phyloP scores from a whole-genome alignment of 2,329 filamentous ascomycete genomes.

The Parastagonospora nodorum region DNA sequence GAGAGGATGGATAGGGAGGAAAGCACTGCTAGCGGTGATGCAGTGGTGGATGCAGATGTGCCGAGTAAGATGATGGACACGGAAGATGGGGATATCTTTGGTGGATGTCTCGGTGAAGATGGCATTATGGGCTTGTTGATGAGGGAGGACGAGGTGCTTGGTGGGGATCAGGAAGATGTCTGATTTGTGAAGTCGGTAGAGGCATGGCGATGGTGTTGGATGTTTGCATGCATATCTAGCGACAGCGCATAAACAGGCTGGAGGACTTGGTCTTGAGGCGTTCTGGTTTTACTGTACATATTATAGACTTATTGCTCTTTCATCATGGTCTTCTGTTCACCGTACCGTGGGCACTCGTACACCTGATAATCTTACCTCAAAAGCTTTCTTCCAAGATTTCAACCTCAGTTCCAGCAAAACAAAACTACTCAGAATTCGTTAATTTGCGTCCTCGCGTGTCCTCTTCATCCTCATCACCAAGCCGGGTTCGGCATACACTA shows the following conservation, averaged over 20 bases:
- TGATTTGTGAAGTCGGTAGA: neutral
- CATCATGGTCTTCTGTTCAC: too few species aligned
- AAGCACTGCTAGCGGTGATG: neutral
- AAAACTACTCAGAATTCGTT: neutral
- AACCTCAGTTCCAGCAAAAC: neutral
- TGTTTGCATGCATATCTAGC: too few species aligned
- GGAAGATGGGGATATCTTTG: constrained; percentile 1
- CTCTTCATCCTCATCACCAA: constrained; percentile 6
- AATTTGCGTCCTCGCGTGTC: constrained; percentile 12
- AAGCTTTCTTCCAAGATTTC: neutral
- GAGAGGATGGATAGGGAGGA: neutral
- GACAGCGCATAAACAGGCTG: too few species aligned
- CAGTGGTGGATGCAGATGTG: neutral
- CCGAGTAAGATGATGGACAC: constrained; percentile 4
- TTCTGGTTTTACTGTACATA: too few species aligned
- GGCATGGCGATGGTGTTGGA: neutral
- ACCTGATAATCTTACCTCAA: neutral
- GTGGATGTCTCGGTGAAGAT: constrained; percentile 3
- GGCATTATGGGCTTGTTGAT: constrained; percentile 13
- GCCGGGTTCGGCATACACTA: constrained; percentile 8
- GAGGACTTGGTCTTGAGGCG: too few species aligned
- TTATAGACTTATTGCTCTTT: too few species aligned
- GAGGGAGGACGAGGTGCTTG: constrained; percentile 8
- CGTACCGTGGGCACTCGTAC: too few species aligned
- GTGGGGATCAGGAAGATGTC: neutral